Conservation (phyloP, 306 rosid species). For the Quercus suber region DNA sequence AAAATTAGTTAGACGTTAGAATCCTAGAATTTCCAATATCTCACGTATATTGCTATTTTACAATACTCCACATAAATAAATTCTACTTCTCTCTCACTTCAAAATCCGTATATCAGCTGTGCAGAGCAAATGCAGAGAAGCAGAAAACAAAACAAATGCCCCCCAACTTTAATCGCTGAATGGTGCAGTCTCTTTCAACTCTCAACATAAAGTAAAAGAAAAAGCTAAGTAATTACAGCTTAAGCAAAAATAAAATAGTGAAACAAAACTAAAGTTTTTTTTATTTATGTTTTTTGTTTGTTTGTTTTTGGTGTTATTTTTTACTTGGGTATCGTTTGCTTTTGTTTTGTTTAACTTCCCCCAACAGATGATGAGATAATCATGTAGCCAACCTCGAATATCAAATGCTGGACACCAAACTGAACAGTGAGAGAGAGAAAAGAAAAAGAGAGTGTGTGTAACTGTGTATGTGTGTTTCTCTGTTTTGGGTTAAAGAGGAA, state of each 20-base stretch:
- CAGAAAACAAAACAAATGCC: conserved; percentile 24
- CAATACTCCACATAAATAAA: background rate
- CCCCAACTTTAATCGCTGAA: conserved; percentile 36
- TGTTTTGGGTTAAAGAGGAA: background rate
- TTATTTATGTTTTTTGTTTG: background rate
- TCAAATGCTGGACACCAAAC: conserved; percentile 57
- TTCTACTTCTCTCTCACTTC: conserved; percentile 22
- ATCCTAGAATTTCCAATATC: too few species aligned
- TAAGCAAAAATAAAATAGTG: background rate
- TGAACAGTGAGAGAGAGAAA: conserved; percentile 18
- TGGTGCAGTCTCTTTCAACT: conserved; percentile 66
- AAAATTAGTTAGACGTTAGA: too few species aligned
- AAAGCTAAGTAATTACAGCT: background rate
- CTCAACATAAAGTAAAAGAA: conserved; percentile 27
- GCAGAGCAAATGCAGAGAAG: conserved; percentile 22
- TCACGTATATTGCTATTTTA: too few species aligned
- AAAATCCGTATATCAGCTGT: conserved; percentile 40
- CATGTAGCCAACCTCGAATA: conserved; percentile 60
- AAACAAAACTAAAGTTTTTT: background rate
- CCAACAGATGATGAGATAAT: conserved; percentile 93
- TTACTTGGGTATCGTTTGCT: conserved; percentile 54
- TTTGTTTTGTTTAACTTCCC: conserved; percentile 42
- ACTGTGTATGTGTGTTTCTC: too few species aligned
- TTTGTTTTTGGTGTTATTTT: conserved; percentile 4
- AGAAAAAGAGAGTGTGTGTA: background rate